Evolutionary conservation across 2,329 filamentous ascomycete genomes (phyloP), one percentile per base, ranked within the genome.

Genomic region (Microsporum audouinii): DNA sequence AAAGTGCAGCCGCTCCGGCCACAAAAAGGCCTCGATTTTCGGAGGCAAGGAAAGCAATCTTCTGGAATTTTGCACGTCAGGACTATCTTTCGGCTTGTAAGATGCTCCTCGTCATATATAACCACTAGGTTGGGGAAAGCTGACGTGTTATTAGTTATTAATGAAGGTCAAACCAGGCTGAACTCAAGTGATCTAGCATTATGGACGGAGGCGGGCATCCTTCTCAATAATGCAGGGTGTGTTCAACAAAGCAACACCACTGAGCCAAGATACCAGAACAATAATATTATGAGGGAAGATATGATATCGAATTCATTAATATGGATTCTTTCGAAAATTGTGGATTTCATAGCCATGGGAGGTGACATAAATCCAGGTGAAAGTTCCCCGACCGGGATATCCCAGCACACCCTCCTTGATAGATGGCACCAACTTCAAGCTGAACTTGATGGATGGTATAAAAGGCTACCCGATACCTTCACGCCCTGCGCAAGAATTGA

Each of bases 21-120:
- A 43, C 69, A 63, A 73, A 69, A 57, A 71, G 67, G 55, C 64
- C 69, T 2, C 72, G 72, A n/a, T 77, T 81, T 1, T 83, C 80
- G 2, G 82, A 80, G 68, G 81, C 77, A 8, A 77, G 83, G 23
- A 78, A 75, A 68, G 83, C 84, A 5, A 83, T 82, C 0, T 87
- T 87, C 68, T 87, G 84, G 84, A 86, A 85, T 65, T 84, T 86
- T 69, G 84, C 84, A 14, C 76, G 84, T 29, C 84, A 87, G 66
- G 84, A 87, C 65, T 84, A 86, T 73, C 73, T 86, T 34, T 80
- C 82, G 67, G 84, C 84, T 59, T 85, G 81, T 73, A 81, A 73
- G 74, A 71, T 23, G 12, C 45, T 36, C 6, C 34, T 59, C 53
- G 6, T 23, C 29, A 14, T 39, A 8, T 12, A 55, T 61, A 51